Evolutionary conservation across 305 asterid genomes (phyloP).

Genomic region (Lippia alba): DNA sequence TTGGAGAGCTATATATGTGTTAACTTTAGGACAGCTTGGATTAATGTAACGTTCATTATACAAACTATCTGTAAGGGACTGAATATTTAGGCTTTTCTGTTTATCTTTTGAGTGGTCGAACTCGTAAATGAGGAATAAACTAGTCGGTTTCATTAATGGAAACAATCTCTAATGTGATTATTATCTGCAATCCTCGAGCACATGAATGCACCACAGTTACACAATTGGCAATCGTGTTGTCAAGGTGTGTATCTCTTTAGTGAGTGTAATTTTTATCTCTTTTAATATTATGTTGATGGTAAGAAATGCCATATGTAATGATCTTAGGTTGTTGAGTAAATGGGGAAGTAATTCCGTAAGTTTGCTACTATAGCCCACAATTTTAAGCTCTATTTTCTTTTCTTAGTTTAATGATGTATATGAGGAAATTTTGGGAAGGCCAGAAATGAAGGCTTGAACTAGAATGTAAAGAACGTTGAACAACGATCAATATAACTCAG

Average conservation of each 20-base stretch:
- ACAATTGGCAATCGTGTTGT: slow-evolving; percentile 2
- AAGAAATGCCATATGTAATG: not conserved
- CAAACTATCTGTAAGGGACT: not conserved
- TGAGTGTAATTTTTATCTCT: slow-evolving; percentile 4
- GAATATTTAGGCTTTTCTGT: not conserved
- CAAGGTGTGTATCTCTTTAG: not conserved
- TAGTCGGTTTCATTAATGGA: not conserved
- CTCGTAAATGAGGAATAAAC: not conserved
- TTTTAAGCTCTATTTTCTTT: not conserved
- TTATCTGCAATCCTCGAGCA: slow-evolving; percentile 4
- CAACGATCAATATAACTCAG: slow-evolving; percentile 9
- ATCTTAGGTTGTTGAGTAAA: slow-evolving; percentile 5
- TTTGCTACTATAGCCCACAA: slow-evolving; percentile 7
- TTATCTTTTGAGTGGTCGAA: too few species aligned
- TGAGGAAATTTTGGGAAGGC: slow-evolving; percentile 3
- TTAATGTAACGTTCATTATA: slow-evolving; percentile 17
- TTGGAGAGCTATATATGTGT: not conserved
- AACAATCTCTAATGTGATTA: not conserved
- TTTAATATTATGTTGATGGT: slow-evolving; percentile 19
- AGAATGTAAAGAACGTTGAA: not conserved
- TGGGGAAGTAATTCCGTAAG: not conserved
- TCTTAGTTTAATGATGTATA: slow-evolving; percentile 13
- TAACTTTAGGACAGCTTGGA: not conserved
- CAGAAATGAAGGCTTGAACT: not conserved
- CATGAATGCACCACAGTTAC: not conserved